These are phyloP conservation scores for Globisporangium orthogonon DNA, from an alignment of 352 stramenopile species.

Conservation along the genomic window DNA sequence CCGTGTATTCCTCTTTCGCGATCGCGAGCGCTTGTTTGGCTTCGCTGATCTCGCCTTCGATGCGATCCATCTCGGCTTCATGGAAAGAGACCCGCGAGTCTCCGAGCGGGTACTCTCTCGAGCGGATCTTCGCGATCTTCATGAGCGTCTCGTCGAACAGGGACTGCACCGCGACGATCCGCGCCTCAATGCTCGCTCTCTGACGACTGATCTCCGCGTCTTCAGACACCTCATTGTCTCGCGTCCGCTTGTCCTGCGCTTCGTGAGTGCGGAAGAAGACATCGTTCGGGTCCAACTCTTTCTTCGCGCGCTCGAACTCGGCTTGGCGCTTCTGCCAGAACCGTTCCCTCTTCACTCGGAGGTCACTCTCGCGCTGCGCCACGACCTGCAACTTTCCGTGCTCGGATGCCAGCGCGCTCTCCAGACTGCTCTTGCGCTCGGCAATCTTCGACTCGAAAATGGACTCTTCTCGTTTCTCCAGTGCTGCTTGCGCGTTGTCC, in stretches of 20 bases:
- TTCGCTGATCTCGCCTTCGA: conserved; percentile 37
- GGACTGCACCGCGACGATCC: conserved; percentile 36
- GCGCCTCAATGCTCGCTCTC: conserved; percentile 27
- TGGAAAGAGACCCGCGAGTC: conserved; percentile 57
- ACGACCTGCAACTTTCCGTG: conserved; percentile 53
- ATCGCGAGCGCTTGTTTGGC: conserved; percentile 35
- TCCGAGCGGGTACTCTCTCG: conserved; percentile 37
- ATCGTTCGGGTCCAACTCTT: conserved; percentile 69
- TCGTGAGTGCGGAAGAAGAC: conserved; percentile 74
- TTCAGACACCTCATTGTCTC: conserved; percentile 45
- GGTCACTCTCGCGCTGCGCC: conserved; percentile 36
- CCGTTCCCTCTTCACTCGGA: conserved; percentile 43
- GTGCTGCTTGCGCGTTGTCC: conserved; percentile 22
- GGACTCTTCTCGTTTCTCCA: conserved; percentile 26
- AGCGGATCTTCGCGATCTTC: conserved; percentile 33
- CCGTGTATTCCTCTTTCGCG: conserved; percentile 66
- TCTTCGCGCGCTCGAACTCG: conserved; percentile 60
- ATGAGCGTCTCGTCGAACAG: conserved; percentile 26
- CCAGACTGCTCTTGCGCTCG: conserved; percentile 25
- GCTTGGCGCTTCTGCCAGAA: conserved; percentile 54
- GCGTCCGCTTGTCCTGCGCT: conserved; percentile 48
- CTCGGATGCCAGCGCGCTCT: conserved; percentile 29
- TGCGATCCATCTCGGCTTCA: conserved; percentile 38
- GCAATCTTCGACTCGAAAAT: conserved; percentile 57
- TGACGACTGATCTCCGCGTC: conserved; percentile 45